Evolutionary conservation across 2,329 filamentous ascomycete species (phyloP).

Genomic region (Nemania sp.): DNA sequence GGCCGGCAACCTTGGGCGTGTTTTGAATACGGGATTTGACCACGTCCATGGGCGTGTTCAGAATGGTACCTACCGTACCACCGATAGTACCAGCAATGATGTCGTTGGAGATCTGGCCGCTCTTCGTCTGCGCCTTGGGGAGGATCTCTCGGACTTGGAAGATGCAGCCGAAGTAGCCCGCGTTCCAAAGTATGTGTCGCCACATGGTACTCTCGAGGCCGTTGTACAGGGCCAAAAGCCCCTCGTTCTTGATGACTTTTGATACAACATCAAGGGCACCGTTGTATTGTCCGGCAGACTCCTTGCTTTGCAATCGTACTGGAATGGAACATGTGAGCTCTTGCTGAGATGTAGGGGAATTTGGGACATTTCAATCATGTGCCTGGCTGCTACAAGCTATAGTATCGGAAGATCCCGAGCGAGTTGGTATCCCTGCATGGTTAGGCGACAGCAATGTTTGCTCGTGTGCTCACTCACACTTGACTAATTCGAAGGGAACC

Average conservation of each 20-base stretch:
- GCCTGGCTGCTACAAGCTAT: background rate
- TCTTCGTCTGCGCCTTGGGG: constrained; percentile 80
- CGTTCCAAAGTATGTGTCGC: constrained; percentile 74
- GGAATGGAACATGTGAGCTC: constrained; percentile 11
- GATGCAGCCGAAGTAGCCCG: constrained; percentile 82
- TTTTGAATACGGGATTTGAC: constrained; percentile 99
- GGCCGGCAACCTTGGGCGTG: constrained; percentile 79
- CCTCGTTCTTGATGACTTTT: constrained; percentile 85
- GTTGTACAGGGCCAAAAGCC: constrained; percentile 88
- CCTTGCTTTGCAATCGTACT: constrained; percentile 94
- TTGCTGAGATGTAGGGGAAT: background rate
- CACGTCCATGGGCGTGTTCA: constrained; percentile 70
- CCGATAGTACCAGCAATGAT: constrained; percentile 84
- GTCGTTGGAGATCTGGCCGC: constrained; percentile 82
- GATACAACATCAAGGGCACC: constrained; percentile 79
- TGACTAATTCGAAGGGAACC: constrained; percentile 87
- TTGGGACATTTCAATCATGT: background rate
- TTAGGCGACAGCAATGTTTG: background rate
- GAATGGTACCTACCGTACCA: constrained; percentile 83
- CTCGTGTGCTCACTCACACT: constrained; percentile 48
- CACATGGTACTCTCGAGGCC: constrained; percentile 96
- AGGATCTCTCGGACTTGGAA: constrained; percentile 91
- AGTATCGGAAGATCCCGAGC: background rate
- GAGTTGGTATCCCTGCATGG: background rate
- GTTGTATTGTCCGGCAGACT: constrained; percentile 84